Percentiles rank a stretch among this genome's conserved stretches.
Evolutionary conservation across 2,329 filamentous ascomycete genomes (phyloP).

Genomic region (Diplodia intermedia): DNA sequence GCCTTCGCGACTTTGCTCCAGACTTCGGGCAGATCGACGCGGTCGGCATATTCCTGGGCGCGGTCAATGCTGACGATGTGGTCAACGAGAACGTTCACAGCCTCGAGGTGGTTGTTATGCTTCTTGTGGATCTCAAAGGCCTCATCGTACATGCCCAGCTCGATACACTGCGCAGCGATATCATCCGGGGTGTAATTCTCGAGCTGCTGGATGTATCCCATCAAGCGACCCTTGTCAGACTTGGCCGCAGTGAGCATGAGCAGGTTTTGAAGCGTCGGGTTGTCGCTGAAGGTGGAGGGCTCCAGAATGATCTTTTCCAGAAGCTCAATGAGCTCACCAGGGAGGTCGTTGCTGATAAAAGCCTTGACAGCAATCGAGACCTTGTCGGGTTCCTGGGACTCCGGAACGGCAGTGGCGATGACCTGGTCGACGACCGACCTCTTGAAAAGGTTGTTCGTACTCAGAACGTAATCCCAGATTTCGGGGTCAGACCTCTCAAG

Average conservation of each 20-base stretch:
- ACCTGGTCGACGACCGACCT: constrained; percentile 95
- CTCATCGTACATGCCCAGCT: constrained; percentile 93
- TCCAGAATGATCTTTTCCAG: constrained; percentile 99
- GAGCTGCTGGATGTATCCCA: constrained; percentile 94
- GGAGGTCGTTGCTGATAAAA: constrained; percentile 89
- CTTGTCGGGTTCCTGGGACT: constrained; percentile 90
- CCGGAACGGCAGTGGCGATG: constrained; percentile 90
- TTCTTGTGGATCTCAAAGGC: constrained; percentile 99
- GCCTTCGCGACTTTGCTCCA: constrained; percentile 99
- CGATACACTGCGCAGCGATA: constrained; percentile 90
- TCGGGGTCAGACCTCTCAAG: constrained; percentile 88
- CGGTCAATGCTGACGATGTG: constrained; percentile 98
- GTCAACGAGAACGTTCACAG: constrained; percentile 91
- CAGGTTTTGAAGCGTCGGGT: constrained; percentile 93
- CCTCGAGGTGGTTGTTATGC: constrained; percentile 84
- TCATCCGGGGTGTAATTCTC: constrained; percentile 90
- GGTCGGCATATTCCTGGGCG: constrained; percentile 92
- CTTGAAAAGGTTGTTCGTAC: constrained; percentile 93
- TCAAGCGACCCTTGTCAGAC: constrained; percentile 91
- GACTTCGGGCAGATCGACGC: constrained; percentile 90
- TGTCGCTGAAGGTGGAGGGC: constrained; percentile 98
- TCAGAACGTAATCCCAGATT: constrained; percentile 94
- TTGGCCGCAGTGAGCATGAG: constrained; percentile 96
- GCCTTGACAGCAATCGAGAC: constrained; percentile 93
- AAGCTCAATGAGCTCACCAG: constrained; percentile 92